Evolutionary conservation across 2,329 filamentous ascomycete species (phyloP).

Genomic region (Fusarium odoratissimum): DNA sequence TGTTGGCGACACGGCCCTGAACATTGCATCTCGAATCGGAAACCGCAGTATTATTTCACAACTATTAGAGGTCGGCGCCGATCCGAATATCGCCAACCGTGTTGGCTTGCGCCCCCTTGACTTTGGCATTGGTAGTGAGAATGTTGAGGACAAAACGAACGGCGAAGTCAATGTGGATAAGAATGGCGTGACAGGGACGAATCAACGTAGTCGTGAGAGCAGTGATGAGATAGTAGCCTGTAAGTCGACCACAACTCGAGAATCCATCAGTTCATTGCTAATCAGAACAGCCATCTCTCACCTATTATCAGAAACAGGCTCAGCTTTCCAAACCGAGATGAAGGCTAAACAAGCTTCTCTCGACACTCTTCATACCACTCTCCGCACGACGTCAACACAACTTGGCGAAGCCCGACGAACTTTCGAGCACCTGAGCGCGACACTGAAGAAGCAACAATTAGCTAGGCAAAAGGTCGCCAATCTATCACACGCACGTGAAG

Average conservation of each 20-base stretch:
- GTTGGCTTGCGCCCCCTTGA: slow-evolving; percentile 91
- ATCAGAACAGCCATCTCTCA: slow-evolving; percentile 76
- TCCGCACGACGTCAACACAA: slow-evolving; percentile 82
- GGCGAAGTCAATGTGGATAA: slow-evolving; percentile 58
- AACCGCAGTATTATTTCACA: slow-evolving; percentile 98
- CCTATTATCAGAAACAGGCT: slow-evolving; percentile 81
- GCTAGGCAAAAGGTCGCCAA: slow-evolving; percentile 80
- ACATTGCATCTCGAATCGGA: slow-evolving; percentile 91
- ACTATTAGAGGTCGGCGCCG: slow-evolving; percentile 91
- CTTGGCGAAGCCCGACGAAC: slow-evolving; percentile 81
- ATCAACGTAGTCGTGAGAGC: slow-evolving; percentile 73
- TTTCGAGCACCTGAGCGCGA: slow-evolving; percentile 76
- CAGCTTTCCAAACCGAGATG: slow-evolving; percentile 83
- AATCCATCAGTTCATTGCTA: not conserved
- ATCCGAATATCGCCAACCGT: slow-evolving; percentile 90
- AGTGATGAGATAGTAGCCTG: slow-evolving; percentile 83
- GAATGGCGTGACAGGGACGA: slow-evolving; percentile 58
- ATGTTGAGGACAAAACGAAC: slow-evolving; percentile 57
- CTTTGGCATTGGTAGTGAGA: slow-evolving; percentile 87
- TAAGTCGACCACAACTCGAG: slow-evolving; percentile 59
- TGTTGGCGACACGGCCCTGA: slow-evolving; percentile 92
- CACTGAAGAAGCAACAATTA: slow-evolving; percentile 73
- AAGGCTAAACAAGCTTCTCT: slow-evolving; percentile 86
- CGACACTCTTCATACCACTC: slow-evolving; percentile 81
- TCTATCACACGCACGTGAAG: slow-evolving; percentile 77